phyloP scores from a whole-genome alignment of 768 basidiomycete genomes.

The Antrodiella citrinella region DNA sequence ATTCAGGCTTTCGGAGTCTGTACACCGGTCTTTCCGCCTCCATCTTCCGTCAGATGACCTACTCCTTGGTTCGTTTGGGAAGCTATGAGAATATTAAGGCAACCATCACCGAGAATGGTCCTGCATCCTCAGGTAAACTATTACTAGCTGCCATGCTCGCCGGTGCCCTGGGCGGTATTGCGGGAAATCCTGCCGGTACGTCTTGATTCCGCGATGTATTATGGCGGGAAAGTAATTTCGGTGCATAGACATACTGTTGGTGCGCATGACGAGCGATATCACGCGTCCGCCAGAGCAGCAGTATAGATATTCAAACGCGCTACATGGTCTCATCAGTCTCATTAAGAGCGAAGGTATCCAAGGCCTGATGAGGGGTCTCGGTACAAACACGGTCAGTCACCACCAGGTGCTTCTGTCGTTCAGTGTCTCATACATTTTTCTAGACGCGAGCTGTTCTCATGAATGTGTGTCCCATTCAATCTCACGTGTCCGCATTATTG shows the following conservation, averaged over 20 bases:
- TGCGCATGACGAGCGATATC: conserved; percentile 85
- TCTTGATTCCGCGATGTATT: not conserved
- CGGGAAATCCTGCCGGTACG: conserved; percentile 76
- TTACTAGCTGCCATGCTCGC: conserved; percentile 61
- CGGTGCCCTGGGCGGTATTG: conserved; percentile 75
- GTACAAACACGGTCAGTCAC: conserved; percentile 61
- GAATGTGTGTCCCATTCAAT: conserved; percentile 45
- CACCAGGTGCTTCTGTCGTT: not conserved
- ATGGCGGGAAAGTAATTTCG: too few species aligned
- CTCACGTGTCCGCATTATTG: conserved; percentile 8
- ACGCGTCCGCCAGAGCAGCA: conserved; percentile 64
- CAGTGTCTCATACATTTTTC: not conserved
- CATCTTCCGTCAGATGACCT: conserved; percentile 84
- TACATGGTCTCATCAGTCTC: conserved; percentile 61
- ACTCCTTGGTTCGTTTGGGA: conserved; percentile 79
- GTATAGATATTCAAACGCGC: conserved; percentile 74
- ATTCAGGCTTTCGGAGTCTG: conserved; percentile 65
- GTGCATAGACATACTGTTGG: conserved; percentile 55
- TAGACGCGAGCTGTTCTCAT: conserved; percentile 61
- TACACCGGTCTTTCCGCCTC: conserved; percentile 82
- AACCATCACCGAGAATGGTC: conserved; percentile 39
- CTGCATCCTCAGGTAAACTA: conserved; percentile 45
- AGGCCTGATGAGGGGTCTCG: conserved; percentile 67
- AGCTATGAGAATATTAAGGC: conserved; percentile 73
- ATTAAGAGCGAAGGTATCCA: conserved; percentile 60